These are phyloP conservation scores for Mycena galopus DNA, from an alignment of 768 basidiomycete genomes.

Conservation along the genomic window DNA sequence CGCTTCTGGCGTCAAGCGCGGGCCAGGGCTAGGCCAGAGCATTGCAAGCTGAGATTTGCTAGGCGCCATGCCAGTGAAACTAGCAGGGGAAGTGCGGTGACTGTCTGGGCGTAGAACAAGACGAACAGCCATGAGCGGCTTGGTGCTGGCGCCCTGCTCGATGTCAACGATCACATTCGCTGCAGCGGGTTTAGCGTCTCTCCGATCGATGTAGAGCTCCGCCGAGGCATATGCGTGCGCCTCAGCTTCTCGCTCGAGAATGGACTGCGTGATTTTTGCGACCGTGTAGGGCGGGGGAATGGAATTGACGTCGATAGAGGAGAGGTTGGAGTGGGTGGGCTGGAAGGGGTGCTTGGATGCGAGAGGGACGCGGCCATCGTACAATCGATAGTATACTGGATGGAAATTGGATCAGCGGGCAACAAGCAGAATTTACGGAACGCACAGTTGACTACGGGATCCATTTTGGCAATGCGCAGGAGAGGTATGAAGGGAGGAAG, in stretches of 20 bases:
- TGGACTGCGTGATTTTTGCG: background rate
- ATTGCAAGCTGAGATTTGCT: conserved; percentile 19
- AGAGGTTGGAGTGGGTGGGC: background rate
- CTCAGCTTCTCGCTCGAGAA: background rate
- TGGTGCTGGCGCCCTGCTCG: background rate
- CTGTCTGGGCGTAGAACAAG: background rate
- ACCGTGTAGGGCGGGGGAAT: background rate
- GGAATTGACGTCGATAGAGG: background rate
- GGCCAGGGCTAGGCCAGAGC: conserved; percentile 29
- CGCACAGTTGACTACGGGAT: background rate
- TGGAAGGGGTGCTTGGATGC: background rate
- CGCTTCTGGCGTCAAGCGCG: conserved; percentile 17
- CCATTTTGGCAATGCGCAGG: background rate
- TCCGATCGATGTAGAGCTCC: background rate
- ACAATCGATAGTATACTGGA: conserved; percentile 1
- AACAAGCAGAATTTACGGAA: background rate
- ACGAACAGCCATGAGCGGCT: background rate
- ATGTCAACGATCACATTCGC: background rate
- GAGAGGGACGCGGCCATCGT: background rate
- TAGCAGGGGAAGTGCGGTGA: background rate
- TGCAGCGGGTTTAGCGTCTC: background rate
- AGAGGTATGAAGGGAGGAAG: background rate
- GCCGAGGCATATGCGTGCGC: background rate
- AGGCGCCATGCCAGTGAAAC: background rate
- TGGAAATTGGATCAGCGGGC: background rate